Evolutionary conservation across 192 early-diverging fungal genomes (phyloP).

Genomic region (Irineochytrium annulatum): DNA sequence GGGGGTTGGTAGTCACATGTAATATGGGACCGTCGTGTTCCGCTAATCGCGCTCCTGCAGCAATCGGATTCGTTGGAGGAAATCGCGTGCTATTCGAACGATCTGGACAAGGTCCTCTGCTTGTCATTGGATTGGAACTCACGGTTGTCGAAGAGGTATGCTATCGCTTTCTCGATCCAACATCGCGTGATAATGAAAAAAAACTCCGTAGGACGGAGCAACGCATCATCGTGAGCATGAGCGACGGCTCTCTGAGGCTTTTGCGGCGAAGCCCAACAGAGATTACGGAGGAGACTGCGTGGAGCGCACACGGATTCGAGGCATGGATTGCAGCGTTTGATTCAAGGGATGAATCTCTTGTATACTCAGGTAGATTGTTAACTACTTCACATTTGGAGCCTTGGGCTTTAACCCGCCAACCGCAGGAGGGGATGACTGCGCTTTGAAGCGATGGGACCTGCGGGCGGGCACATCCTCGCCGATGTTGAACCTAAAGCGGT

Average conservation of each 20-base stretch:
- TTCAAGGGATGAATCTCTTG: conserved; percentile 63
- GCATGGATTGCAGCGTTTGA: conserved; percentile 94
- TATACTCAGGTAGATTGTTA: conserved; percentile 63
- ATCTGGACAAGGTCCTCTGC: conserved; percentile 58
- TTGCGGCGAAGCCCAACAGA: conserved; percentile 32
- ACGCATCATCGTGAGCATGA: conserved; percentile 66
- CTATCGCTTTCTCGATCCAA: not conserved
- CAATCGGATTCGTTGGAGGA: not conserved
- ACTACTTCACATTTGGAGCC: not conserved
- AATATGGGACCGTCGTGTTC: not conserved
- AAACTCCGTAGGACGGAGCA: conserved; percentile 1
- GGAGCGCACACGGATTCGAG: conserved; percentile 85
- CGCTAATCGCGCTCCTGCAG: not conserved
- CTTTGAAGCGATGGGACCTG: conserved; percentile 85
- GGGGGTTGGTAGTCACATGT: not conserved
- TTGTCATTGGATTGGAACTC: conserved; percentile 83
- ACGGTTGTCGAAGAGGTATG: conserved; percentile 1
- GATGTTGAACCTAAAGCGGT: conserved; percentile 61
- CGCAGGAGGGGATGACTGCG: conserved; percentile 85
- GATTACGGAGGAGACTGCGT: conserved; percentile 39
- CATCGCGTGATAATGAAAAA: not conserved
- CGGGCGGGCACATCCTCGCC: conserved; percentile 52
- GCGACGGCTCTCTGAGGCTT: conserved; percentile 66
- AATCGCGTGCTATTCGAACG: conserved; percentile 17
- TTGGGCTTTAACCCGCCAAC: not conserved